Conservation (phyloP, 306 rosid genomes). For the Quercus aquifolioides region DNA sequence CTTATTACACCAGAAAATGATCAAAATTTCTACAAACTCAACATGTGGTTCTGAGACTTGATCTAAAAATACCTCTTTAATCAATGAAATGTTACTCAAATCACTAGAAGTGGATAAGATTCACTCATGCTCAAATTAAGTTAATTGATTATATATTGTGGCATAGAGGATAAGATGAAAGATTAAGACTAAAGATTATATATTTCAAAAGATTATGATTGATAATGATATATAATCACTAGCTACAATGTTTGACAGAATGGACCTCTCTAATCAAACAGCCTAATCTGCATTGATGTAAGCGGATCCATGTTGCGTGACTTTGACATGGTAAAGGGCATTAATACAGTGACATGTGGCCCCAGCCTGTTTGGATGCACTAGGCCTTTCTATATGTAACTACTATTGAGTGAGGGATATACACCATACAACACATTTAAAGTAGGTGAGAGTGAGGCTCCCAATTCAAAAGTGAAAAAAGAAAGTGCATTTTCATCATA, state of each 20-base stretch:
- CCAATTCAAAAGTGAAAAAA: conserved; percentile 30
- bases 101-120: too few relatives aligned
- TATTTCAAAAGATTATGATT: too few relatives aligned
- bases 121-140: too few relatives aligned
- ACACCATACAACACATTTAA: conserved; percentile 39
- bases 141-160: too few relatives aligned
- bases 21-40: too few relatives aligned
- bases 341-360: conserved; percentile 37
- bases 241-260: neutral
- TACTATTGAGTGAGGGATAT: conserved; percentile 23
- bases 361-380: conserved; percentile 45
- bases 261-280: neutral
- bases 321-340: conserved; percentile 17
- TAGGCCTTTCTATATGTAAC: conserved; percentile 40
- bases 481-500: conserved; percentile 23
- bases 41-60: too few relatives aligned
- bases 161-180: too few relatives aligned
- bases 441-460: conserved; percentile 12
- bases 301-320: conserved; percentile 26
- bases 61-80: too few relatives aligned
- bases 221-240: neutral
- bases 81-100: too few relatives aligned
- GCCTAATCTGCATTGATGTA: conserved; percentile 6
- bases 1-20: too few relatives aligned
- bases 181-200: too few relatives aligned